A percentile compares a stretch with the other conserved stretches of the same genome.
Conservation (phyloP, 2,329 filamentous ascomycete species). For the Daldinia eschscholtzii region DNA sequence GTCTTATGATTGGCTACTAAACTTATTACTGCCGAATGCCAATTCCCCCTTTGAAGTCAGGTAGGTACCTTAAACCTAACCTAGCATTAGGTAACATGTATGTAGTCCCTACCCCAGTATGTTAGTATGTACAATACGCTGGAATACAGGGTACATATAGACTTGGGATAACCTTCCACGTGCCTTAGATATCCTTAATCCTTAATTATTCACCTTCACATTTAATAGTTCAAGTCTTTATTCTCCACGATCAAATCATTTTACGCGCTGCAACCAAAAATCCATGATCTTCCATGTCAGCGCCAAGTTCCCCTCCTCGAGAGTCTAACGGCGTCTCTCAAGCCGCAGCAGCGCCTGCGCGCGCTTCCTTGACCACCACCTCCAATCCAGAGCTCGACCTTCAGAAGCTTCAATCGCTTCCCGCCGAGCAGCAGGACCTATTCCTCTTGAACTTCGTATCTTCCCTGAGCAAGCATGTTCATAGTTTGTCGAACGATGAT, state of each 20-base stretch:
- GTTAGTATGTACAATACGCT: no score
- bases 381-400: conserved; percentile 86
- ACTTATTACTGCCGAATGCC: background rate
- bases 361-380: conserved; percentile 55
- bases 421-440: conserved; percentile 94
- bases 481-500: conserved; percentile 78
- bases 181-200: background rate
- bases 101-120: background rate
- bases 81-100: no score
- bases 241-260: background rate
- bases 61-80: background rate
- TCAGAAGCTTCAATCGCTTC: conserved; percentile 87
- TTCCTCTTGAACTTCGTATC: conserved; percentile 92
- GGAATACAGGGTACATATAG: background rate
- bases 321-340: conserved; percentile 53
- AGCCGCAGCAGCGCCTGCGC: conserved; percentile 46
- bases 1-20: background rate
- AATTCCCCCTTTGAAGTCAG: conserved; percentile 4
- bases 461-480: conserved; percentile 83
- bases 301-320: conserved; percentile 51
- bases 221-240: background rate
- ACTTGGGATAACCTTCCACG: background rate
- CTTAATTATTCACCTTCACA: background rate
- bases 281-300: conserved; percentile 49
- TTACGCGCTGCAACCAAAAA: conserved; percentile 10